Evolutionary conservation across 441 rosid genomes (phyloP), one percentile per base, ranked within the genome.

Genomic region (Populus trichocarpa): DNA sequence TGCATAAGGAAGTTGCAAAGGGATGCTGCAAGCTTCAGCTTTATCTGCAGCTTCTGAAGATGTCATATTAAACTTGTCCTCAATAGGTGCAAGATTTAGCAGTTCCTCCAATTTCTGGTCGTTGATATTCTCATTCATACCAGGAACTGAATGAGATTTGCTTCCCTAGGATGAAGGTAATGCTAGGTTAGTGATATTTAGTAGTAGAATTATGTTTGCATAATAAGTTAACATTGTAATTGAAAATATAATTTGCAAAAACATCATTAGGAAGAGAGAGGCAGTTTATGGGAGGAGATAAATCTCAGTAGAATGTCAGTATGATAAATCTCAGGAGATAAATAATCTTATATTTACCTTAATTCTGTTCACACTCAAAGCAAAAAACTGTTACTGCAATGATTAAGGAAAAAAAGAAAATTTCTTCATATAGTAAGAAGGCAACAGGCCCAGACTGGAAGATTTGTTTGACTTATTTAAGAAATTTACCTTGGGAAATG

Each of bases 51-150:
- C 80, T 81, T 82, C 85, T 67, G 78, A 78, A 79, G 85, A 74
- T 76, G 57, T 83, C 61, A 77, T 40, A 32, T 72, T 71, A 79
- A 70, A 73, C 69, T 81, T 79, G 81, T 72, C 80, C 70, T 81
- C 87, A 64, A 83, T 14, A 73, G 92, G 89, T 42, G 81, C 72
- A 83, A 81, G 86, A 81, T 85, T 87, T 78, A 81, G 78, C 79
- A 81, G 69, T 63, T 81, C 83, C 82, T 88, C 86, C 87, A 85
- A 81, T 83, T 80, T 82, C 80, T 79, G 84, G 26, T 74, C 53
- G 38, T 68, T 65, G 78, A 75, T 65, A 75, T 69, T 77, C 72
- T 80, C 87, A 75, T 77, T 78, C 36, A 64, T 74, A 33, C 70
- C 78, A 67, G 59, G 74, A 36, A 66, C 42, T 61, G 79, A 83